A percentile compares a stretch with the other conserved stretches of the same genome.
Conservation (phyloP, 352 stramenopile species). For the Stephanocyclus meneghinianus region DNA sequence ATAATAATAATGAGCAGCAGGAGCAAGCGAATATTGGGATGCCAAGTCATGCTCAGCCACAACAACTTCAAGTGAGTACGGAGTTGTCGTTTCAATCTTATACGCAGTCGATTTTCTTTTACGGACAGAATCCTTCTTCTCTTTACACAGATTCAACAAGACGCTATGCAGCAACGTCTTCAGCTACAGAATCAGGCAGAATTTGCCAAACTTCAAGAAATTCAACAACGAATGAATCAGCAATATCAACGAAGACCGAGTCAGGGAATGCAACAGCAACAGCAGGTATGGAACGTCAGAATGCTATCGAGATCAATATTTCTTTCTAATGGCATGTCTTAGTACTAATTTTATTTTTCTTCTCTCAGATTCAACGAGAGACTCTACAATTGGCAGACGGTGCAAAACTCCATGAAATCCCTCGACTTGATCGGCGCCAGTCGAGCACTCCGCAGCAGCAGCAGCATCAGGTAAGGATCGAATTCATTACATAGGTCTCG, state of each 20-base stretch:
- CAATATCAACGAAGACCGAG: conserved; percentile 5
- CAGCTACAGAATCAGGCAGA: not conserved
- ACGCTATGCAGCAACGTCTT: not conserved
- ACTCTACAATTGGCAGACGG: too few species aligned
- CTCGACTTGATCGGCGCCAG: too few species aligned
- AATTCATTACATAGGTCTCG: not conserved
- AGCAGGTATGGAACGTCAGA: not conserved
- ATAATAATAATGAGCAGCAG: not conserved
- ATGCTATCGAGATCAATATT: too few species aligned
- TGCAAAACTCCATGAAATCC: too few species aligned
- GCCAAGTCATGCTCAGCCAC: not conserved
- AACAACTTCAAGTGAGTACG: not conserved
- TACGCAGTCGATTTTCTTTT: not conserved
- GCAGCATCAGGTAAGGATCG: not conserved
- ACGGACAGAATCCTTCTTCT: not conserved
- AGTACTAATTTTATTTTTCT: too few species aligned
- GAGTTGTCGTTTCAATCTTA: not conserved
- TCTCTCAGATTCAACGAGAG: too few species aligned
- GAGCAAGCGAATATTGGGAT: not conserved
- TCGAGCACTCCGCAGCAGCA: too few species aligned
- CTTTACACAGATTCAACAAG: not conserved
- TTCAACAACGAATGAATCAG: conserved; percentile 1
- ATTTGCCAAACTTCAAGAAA: not conserved
- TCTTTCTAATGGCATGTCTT: too few species aligned
- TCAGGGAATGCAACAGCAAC: not conserved